These are phyloP conservation scores for Penicillium pulvis DNA, from an alignment of 495 filamentous ascomycete genomes.

Conservation along the genomic window DNA sequence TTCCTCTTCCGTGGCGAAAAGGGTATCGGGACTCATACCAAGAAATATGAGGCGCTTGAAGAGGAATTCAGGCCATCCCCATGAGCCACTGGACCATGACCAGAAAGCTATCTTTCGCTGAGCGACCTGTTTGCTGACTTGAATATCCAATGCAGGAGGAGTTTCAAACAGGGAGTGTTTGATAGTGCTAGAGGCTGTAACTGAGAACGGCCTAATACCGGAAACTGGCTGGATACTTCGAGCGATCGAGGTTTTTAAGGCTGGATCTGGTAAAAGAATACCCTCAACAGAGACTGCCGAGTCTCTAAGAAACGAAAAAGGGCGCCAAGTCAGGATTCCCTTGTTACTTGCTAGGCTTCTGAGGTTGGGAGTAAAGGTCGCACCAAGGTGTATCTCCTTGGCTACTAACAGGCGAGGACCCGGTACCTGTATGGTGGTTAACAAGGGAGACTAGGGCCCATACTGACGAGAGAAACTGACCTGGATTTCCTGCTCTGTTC, in stretches of 20 bases:
- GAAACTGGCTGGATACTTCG: constrained; percentile 35
- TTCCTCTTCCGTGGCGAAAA: constrained; percentile 23
- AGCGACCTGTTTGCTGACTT: constrained; percentile 34
- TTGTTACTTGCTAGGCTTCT: constrained; percentile 29
- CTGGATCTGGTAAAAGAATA: constrained; percentile 33
- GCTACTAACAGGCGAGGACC: constrained; percentile 32
- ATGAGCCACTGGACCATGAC: constrained; percentile 41
- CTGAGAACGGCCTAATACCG: constrained; percentile 38
- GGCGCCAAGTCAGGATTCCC: constrained; percentile 31
- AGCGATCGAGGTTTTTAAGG: constrained; percentile 31
- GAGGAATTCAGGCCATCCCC: constrained; percentile 37
- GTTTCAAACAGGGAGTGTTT: constrained; percentile 27
- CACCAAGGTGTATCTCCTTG: constrained; percentile 36
- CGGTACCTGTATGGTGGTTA: constrained; percentile 27
- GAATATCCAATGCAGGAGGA: constrained; percentile 34
- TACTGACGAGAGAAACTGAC: constrained; percentile 19
- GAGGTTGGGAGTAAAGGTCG: constrained; percentile 31
- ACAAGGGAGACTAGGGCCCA: not conserved
- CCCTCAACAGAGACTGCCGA: constrained; percentile 29
- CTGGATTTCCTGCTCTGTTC: constrained; percentile 21
- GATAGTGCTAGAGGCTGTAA: constrained; percentile 33
- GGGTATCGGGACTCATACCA: constrained; percentile 25
- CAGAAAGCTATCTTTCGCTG: constrained; percentile 33
- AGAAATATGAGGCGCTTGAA: constrained; percentile 26
- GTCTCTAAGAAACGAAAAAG: constrained; percentile 35